A percentile compares a stretch with the other conserved stretches of the same genome.
These are phyloP conservation scores for Adansonia gregorii DNA, from an alignment of 441 rosid species.

Conservation along the genomic window DNA sequence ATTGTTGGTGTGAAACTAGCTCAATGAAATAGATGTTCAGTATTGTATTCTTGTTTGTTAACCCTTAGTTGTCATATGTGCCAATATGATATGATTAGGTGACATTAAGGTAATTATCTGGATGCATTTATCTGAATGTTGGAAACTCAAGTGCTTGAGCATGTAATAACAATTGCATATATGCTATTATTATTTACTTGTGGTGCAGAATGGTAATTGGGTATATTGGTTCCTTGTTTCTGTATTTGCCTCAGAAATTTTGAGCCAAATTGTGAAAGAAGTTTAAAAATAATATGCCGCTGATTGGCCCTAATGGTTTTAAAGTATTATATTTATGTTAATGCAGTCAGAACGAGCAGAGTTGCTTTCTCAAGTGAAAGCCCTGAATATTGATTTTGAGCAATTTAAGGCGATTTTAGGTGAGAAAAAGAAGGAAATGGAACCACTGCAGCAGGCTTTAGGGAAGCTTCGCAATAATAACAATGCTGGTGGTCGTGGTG, in stretches of 20 bases:
- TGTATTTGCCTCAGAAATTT: not conserved
- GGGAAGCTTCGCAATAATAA: slow-evolving; percentile 73
- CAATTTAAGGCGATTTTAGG: slow-evolving; percentile 57
- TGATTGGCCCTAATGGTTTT: not conserved
- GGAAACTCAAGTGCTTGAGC: not conserved
- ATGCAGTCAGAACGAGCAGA: slow-evolving; percentile 65
- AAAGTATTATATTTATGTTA: slow-evolving; percentile 19
- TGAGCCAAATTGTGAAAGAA: slow-evolving; percentile 11
- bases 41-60: not conserved
- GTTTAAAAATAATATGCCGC: not conserved
- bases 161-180: not conserved
- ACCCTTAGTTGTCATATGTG: not conserved
- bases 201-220: not conserved
- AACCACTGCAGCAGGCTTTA: slow-evolving; percentile 86
- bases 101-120: not conserved
- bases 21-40: not conserved
- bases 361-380: slow-evolving; percentile 52
- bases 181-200: not conserved
- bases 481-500: slow-evolving; percentile 57
- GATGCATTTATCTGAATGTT: not conserved
- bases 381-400: slow-evolving; percentile 61
- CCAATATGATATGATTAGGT: not conserved
- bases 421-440: slow-evolving; percentile 80
- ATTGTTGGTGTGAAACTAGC: slow-evolving; percentile 6
- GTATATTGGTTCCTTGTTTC: not conserved